Conservation (phyloP, 2,329 filamentous ascomycete species). For the Malbranchea zuffiana region DNA sequence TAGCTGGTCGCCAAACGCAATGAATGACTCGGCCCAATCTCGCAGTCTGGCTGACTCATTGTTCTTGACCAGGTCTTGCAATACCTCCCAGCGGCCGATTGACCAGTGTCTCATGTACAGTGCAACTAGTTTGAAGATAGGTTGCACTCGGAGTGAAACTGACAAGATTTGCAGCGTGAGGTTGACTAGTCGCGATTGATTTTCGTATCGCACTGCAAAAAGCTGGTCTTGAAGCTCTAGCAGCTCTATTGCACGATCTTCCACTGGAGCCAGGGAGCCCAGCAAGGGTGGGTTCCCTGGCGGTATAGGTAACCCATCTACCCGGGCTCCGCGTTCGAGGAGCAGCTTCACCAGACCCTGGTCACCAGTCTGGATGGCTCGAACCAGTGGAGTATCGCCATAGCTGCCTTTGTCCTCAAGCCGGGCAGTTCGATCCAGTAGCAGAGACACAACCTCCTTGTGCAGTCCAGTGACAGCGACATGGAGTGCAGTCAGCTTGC, state of each 20-base stretch:
- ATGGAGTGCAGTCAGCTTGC: slow-evolving; percentile 18
- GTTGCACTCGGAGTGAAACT: slow-evolving; percentile 14
- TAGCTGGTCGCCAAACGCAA: slow-evolving; percentile 13
- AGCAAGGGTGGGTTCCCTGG: slow-evolving; percentile 15
- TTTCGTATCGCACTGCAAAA: slow-evolving; percentile 13
- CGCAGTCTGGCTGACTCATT: slow-evolving; percentile 17
- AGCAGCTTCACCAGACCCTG: slow-evolving; percentile 16
- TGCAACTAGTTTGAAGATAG: slow-evolving; percentile 14
- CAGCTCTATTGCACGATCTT: slow-evolving; percentile 17
- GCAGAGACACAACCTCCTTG: slow-evolving; percentile 14
- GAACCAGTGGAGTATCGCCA: slow-evolving; percentile 17
- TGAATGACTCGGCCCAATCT: slow-evolving; percentile 15
- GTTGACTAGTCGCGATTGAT: slow-evolving; percentile 13
- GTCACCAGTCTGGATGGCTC: slow-evolving; percentile 15
- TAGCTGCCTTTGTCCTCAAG: slow-evolving; percentile 11
- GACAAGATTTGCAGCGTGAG: slow-evolving; percentile 13
- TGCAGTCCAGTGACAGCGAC: slow-evolving; percentile 16
- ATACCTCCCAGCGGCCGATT: slow-evolving; percentile 18
- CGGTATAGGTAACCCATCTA: slow-evolving; percentile 15
- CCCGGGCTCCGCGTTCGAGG: slow-evolving; percentile 15
- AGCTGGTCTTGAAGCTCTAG: slow-evolving; percentile 17
- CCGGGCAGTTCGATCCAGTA: slow-evolving; percentile 14
- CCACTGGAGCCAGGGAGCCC: slow-evolving; percentile 15
- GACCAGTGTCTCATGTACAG: slow-evolving; percentile 17
- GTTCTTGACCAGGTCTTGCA: slow-evolving; percentile 18